Base-by-base conservation (phyloP, 169 alveolate genomes). In the Amoebophrya sp. region DNA sequence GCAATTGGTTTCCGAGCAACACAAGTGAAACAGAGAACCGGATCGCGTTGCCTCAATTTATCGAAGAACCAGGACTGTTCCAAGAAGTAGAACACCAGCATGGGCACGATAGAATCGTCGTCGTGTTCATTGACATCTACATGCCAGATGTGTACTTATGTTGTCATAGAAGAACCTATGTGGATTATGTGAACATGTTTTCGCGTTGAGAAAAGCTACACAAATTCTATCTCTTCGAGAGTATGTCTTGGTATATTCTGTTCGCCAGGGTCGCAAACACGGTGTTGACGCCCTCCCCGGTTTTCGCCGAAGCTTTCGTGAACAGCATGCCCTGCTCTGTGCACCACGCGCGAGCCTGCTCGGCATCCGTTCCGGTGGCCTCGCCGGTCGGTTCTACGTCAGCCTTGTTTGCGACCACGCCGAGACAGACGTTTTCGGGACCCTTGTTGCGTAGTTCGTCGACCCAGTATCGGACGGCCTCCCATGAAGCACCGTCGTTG, bases 351-450 rank as follows among this genome's bases (percentile, higher is more conserved):
- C 18, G 7, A 12, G 66, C 66, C 18, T 47, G 66, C 66, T 47
- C 66, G 29, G 66, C 29, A 18, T 47, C 66, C 18, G 66, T 47
- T 18, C 66, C 66, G 7, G 66, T n/a, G n/a, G n/a, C n/a, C n/a
- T n/a, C n/a, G n/a, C n/a, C n/a, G n/a, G n/a, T n/a, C n/a, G n/a
- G n/a, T n/a, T n/a, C n/a, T n/a, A n/a, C n/a, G n/a, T n/a, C n/a
- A n/a, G n/a, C n/a, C n/a, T 95, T 95, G 93, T 95, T 95, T 23
- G 96, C 97, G 39, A 94, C 97, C 32, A 95, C 95, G 92, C 93
- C 93, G 40, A 95, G 92, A 91, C 95, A 89, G 89, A 95, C 94
- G 90, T 94, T 90, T 47, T 94, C 92, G 40, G 95, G 93, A 53
- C 96, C 96, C n/a, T 94, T 94, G 40, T 94, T 92, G 83, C 94